Evolutionary conservation across 2,329 filamentous ascomycete species (phyloP).

Genomic region (Curvularia lunata): DNA sequence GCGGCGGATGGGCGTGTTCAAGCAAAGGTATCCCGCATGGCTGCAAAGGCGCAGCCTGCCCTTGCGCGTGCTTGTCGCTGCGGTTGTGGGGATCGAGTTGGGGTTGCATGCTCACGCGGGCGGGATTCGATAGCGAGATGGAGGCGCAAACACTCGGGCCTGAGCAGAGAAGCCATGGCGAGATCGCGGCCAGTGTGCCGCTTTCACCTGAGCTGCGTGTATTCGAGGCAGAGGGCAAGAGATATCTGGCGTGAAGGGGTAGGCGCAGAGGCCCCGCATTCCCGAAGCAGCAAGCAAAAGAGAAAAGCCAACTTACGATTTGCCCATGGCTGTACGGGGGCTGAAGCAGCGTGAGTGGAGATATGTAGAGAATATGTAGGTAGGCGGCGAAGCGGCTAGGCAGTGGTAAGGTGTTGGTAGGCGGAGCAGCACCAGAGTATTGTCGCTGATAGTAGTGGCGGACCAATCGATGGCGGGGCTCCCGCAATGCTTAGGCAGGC

Average conservation of each 20-base stretch:
- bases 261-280: constrained; percentile 18
- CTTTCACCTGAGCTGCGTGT: constrained; percentile 12
- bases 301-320: constrained; percentile 48
- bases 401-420: constrained; percentile 18
- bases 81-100: constrained; percentile 9
- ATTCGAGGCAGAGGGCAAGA: constrained; percentile 28
- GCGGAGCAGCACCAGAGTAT: constrained; percentile 23
- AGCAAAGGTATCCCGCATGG: constrained; percentile 33
- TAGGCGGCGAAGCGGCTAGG: constrained; percentile 18
- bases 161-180: constrained; percentile 17
- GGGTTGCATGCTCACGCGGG: constrained; percentile 20
- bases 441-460: constrained; percentile 20
- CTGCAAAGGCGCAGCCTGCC: constrained; percentile 19
- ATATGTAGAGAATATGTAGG: constrained; percentile 10
- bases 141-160: constrained; percentile 6
- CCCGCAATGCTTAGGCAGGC: constrained; percentile 5
- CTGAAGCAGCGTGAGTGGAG: constrained; percentile 7
- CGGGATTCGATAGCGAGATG: constrained; percentile 11
- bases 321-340: constrained; percentile 43
- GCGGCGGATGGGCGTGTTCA: constrained; percentile 28
- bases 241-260: constrained; percentile 23
- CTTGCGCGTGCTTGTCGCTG: constrained; percentile 10
- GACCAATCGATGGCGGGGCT: constrained; percentile 31
- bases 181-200: constrained; percentile 4
- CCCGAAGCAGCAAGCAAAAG: constrained; percentile 20